phyloP scores from a whole-genome alignment of 768 basidiomycete species.

The Scleroderma citrinum region DNA sequence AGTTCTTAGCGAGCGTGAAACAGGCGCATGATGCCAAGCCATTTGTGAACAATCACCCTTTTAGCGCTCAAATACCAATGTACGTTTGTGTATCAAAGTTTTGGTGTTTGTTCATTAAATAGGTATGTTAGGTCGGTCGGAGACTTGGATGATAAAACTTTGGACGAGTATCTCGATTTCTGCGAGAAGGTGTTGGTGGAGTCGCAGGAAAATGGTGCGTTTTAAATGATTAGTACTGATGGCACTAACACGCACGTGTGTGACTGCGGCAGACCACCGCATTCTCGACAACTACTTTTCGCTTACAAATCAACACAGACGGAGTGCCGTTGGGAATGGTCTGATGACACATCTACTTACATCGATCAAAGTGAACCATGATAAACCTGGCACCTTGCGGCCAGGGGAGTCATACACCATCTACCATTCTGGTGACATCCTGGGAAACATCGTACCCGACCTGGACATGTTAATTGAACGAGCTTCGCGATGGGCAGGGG shows the following conservation, averaged over 20 bases:
- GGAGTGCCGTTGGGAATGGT: not conserved
- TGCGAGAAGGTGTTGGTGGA: conserved; percentile 50
- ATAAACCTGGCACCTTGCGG: conserved; percentile 19
- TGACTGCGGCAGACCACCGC: conserved; percentile 22
- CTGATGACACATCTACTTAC: conserved; percentile 7
- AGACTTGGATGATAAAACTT: conserved; percentile 42
- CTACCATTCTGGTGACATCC: conserved; percentile 60
- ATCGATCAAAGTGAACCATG: conserved; percentile 6
- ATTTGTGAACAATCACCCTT: conserved; percentile 28
- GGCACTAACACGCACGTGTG: not conserved
- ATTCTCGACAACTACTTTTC: conserved; percentile 41
- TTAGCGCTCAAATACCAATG: conserved; percentile 42
- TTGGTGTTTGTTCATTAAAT: conserved; percentile 3
- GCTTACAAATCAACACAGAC: conserved; percentile 11
- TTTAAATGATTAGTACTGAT: not conserved
- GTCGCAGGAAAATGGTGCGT: conserved; percentile 21
- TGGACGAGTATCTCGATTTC: conserved; percentile 64
- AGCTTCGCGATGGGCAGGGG: conserved; percentile 52
- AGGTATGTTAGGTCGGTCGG: conserved; percentile 41
- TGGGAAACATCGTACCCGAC: conserved; percentile 50
- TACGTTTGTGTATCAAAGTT: conserved; percentile 29
- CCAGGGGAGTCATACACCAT: conserved; percentile 62
- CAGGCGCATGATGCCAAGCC: conserved; percentile 31
- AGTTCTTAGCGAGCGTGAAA: conserved; percentile 41
- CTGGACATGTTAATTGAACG: conserved; percentile 46